These are phyloP conservation scores for Sugiyamaella castrensis DNA, from an alignment of 1,139 yeast species.

Conservation along the genomic window DNA sequence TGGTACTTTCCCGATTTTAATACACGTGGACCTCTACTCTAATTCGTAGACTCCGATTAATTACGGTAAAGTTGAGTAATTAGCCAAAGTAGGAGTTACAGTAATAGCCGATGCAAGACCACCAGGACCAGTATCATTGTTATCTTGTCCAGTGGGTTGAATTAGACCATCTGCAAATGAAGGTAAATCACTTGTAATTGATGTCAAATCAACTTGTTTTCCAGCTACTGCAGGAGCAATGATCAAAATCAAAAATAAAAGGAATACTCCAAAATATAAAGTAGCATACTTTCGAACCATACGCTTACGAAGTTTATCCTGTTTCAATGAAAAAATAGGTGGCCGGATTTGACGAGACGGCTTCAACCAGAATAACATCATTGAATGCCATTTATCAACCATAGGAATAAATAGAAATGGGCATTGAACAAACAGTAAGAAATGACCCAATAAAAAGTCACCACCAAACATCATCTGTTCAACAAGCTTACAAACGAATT, in stretches of 20 bases:
- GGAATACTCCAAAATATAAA: slow-evolving; percentile 68
- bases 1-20: too few species aligned
- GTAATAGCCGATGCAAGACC: slow-evolving; percentile 35
- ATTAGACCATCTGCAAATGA: slow-evolving; percentile 64
- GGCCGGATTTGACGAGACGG: slow-evolving; percentile 98
- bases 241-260: slow-evolving; percentile 70
- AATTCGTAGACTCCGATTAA: too few species aligned
- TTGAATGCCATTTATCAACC: slow-evolving; percentile 97
- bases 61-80: slow-evolving; percentile 31
- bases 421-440: slow-evolving; percentile 80
- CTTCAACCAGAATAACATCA: slow-evolving; percentile 97
- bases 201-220: slow-evolving; percentile 26
- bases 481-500: slow-evolving; percentile 87
- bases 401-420: slow-evolving; percentile 84
- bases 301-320: slow-evolving; percentile 95
- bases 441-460: slow-evolving; percentile 90
- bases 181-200: slow-evolving; percentile 30
- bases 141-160: slow-evolving; percentile 80
- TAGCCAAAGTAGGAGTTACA: slow-evolving; percentile 29
- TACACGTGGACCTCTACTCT: too few species aligned
- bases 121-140: slow-evolving; percentile 66
- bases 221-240: slow-evolving; percentile 83
- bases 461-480: slow-evolving; percentile 97
- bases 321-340: slow-evolving; percentile 96
- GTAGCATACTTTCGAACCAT: slow-evolving; percentile 95